These are phyloP conservation scores for Fusarium sp. DNA, from an alignment of 2,329 filamentous ascomycete genomes.

Conservation along the genomic window DNA sequence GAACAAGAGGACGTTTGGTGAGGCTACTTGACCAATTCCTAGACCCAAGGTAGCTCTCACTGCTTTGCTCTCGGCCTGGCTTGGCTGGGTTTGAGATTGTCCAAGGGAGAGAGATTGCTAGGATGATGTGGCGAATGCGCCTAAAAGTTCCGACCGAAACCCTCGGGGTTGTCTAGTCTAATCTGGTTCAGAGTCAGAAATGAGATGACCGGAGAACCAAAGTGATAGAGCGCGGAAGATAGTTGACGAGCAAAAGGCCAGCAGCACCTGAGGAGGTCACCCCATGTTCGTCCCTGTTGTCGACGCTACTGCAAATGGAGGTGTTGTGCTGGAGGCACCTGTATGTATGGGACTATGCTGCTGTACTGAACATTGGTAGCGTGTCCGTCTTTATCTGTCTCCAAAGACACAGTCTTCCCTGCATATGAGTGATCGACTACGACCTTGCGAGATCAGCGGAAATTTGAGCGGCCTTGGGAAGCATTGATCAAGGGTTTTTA, in stretches of 20 bases:
- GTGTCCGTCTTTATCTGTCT: constrained; percentile 18
- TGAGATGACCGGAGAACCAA: constrained; percentile 13
- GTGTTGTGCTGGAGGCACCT: constrained; percentile 3
- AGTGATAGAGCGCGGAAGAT: constrained; percentile 12
- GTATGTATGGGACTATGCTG: background rate
- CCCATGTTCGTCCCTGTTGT: constrained; percentile 22
- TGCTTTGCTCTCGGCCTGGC: constrained; percentile 17
- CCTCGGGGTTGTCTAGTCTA: constrained; percentile 24
- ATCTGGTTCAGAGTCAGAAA: constrained; percentile 14
- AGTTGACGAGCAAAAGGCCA: constrained; percentile 13
- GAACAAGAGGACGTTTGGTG: constrained; percentile 15
- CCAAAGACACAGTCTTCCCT: constrained; percentile 22
- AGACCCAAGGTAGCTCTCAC: constrained; percentile 7
- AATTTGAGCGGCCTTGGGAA: constrained; percentile 25
- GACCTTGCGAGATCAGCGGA: constrained; percentile 33
- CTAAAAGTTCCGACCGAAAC: constrained; percentile 38
- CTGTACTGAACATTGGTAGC: constrained; percentile 7
- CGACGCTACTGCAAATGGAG: constrained; percentile 30
- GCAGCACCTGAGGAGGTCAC: constrained; percentile 23
- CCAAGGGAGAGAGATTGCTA: constrained; percentile 29
- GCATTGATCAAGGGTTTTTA: constrained; percentile 4
- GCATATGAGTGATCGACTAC: constrained; percentile 32
- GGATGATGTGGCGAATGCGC: constrained; percentile 27
- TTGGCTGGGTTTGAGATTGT: constrained; percentile 30
- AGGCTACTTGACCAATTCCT: constrained; percentile 11